Evolutionary conservation across 164 flowering plant genomes (phyloP), one percentile per base, ranked within the genome.

Genomic region (Tetracentron sinense): DNA sequence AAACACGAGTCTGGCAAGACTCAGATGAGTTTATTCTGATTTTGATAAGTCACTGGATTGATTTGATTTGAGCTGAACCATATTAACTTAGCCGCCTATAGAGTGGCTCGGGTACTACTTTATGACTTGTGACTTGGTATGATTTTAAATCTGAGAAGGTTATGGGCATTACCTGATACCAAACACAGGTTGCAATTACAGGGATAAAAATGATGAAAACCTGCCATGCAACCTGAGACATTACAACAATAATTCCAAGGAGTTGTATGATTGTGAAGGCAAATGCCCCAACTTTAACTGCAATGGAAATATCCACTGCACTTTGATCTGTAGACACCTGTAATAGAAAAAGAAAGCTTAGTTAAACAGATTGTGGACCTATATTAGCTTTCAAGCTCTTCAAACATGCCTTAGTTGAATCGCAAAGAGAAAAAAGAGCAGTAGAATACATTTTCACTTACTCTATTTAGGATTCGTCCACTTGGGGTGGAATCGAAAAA

Each of bases 261-360:
- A 94, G 88, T 58, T 83, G 87, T 58, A 94, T 89, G 17, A 74
- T 44, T 10, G 87, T 58, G 68, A 72, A 79, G 17, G 87, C 90
- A 76, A 83, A 60, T 4, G 64, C 2, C n/a, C 75, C 86, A 55
- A 86, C 65, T 74, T 63, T 73, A 70, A 0, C 60, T 3, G 87
- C 74, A 56, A 94, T 78, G 64, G 33, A 50, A 69, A 78, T 4
- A 71, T 94, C 99, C 46, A 88, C 83, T 10, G 86, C 82, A 72
- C 84, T 86, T 79, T 91, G 98, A 78, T 94, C 98, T 8, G 93
- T 86, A 42, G 98, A 91, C 60, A 87, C 98, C 98, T 94, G 69
- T 26, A 64, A 65, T 22, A 48, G 29, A 30, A 54, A n/a, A 56
- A 67, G 46, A 23, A 2, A 33, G n/a, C 6, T 14, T 20, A 61